Base-by-base conservation (phyloP, 176 grass and related monocot species). In the Oryza glaberrima region DNA sequence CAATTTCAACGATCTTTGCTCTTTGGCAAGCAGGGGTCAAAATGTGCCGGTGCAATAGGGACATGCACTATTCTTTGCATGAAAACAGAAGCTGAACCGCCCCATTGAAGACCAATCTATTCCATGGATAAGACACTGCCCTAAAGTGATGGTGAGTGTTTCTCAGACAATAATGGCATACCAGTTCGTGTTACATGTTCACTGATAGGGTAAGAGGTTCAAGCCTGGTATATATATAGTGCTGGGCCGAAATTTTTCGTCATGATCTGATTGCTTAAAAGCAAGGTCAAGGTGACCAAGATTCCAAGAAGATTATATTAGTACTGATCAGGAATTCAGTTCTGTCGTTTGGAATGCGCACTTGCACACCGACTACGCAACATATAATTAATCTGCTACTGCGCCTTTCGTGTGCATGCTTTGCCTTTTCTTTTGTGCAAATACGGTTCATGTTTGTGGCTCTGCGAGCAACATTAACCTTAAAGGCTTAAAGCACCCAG, bases 381-480 rank as follows among this genome's bases (percentile, higher is more conserved):
- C 28, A 26, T 69, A 79, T 38, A 79, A 68, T 78, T 22, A 78
- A 38, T 68, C 36, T 64, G 4, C 11, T 43, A 54, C 67, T 87
- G 80, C 40, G 44, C 11, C 51, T 83, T 23, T 79, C 60, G 46
- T 84, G 41, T 84, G 30, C 75, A 73, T 78, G 68, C 88, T 58
- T 58, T 58, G 54, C 19, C 6, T 4, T 6, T 15, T 58, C 82
- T 30, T 85, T 46, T 69, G 60, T 77, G 11, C 67, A 69, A 47
- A 47, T 26, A 26, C 23, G 12, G 19, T 78, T 73, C 19, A 49
- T 90, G 36, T 79, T 79, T 75, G n/a, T 83, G 69, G 75, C 28
- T 46, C 61, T 79, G 88, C 47, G 79, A 41, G 75, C 83, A 83
- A 56, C 73, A 25, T 36, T 38, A 12, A 35, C 19, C 58, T 8